A percentile compares a stretch with the other conserved stretches of the same genome.
phyloP scores from a whole-genome alignment of 345 rosid species.

The Sisymbrium altissimum region DNA sequence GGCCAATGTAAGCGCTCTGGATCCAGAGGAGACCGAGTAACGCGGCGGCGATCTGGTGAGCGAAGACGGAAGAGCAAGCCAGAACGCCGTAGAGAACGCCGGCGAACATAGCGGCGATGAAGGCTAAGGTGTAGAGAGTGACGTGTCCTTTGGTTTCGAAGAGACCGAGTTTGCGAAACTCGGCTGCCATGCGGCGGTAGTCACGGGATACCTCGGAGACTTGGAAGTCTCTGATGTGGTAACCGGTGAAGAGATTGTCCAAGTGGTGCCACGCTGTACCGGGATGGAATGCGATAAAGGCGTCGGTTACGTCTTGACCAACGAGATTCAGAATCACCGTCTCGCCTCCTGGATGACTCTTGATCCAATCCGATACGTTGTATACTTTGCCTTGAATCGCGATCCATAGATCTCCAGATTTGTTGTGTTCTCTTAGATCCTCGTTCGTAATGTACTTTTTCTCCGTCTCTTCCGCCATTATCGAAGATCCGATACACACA shows the following conservation, averaged over 20 bases:
- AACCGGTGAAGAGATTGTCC: conserved; percentile 64
- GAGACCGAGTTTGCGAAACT: conserved; percentile 62
- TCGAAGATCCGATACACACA: not conserved
- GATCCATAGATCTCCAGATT: conserved; percentile 84
- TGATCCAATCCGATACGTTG: conserved; percentile 70
- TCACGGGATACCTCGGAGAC: conserved; percentile 76
- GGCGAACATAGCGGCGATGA: conserved; percentile 43
- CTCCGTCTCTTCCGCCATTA: conserved; percentile 40
- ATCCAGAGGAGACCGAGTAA: conserved; percentile 80
- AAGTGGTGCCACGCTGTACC: conserved; percentile 78
- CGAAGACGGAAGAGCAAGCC: conserved; percentile 45
- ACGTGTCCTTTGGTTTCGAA: conserved; percentile 79
- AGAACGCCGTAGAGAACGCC: conserved; percentile 64
- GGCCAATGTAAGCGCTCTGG: conserved; percentile 81
- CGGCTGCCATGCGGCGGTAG: conserved; percentile 57
- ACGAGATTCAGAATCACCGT: conserved; percentile 60
- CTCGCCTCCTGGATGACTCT: conserved; percentile 76
- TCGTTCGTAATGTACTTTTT: conserved; percentile 61
- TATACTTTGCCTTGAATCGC: conserved; percentile 88
- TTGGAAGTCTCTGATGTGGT: conserved; percentile 50
- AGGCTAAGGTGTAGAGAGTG: conserved; percentile 40
- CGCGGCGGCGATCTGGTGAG: conserved; percentile 56
- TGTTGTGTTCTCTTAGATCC: conserved; percentile 63
- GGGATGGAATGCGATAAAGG: conserved; percentile 93
- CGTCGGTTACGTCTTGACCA: conserved; percentile 94